Evolutionary conservation across 352 stramenopile genomes (phyloP), one percentile per base, ranked within the genome.

Genomic region (Phytopythium helicoides): DNA sequence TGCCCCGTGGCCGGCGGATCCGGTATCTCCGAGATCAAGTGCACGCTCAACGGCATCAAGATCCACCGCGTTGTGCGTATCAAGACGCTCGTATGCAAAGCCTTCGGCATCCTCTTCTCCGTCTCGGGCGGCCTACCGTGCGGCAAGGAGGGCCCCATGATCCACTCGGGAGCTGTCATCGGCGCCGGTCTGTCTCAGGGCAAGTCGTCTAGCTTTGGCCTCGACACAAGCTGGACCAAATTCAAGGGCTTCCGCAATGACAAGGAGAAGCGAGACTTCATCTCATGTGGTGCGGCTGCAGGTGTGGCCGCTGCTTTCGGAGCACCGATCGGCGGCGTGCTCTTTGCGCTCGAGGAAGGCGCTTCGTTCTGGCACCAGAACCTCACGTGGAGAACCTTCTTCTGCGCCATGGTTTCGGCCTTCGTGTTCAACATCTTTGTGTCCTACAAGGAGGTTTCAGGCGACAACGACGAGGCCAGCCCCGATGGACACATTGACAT

Each of bases 1-100:
- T 97, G 98, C 66, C 97, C 96, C 1, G 87, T 98, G 18, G 92
- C 91, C 2, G 92, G 77, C 36, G 97, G 97, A 10, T 99, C 95
- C 6, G 90, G 91, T 22, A 97, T 98, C 45, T 95, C 89, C 19
- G 89, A 97, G 62, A 81, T 98, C 47, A 97, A 97, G 66, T 92
- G 85, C 16, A 97, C 91, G 52, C 76, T 98, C 9, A 98, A 98
- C 58, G 92, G 83, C 36, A 88, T 94, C 66, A 94, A 94, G 52
- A 94, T 94, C 45, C 83, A 76, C 7, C 79, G 78, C 0, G 66
- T 94, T 60, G 36, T 94, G 31, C 77, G 85, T 1, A 58, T 94
- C 45, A 69, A 71, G 23, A 92, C 85, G n/a, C 79, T 97, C 42
- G 66, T 92, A 44, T 86, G 82, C 56, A 98, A 97, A 66, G 74